Conservation (phyloP, 129 eudicot genomes). For the Rutidosis leptorrhynchoides region DNA sequence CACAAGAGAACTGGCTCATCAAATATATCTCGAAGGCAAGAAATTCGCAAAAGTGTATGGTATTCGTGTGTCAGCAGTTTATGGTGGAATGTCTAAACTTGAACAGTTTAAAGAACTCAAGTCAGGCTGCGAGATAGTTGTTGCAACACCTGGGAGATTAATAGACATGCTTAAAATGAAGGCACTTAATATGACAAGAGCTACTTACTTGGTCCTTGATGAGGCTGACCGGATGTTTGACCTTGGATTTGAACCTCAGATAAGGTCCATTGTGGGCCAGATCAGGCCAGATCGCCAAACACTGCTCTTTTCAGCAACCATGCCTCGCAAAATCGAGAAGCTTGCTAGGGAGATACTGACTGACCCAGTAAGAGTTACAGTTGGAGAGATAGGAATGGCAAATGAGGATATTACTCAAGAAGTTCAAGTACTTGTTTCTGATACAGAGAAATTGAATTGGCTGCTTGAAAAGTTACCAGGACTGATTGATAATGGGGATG, state of each 20-base stretch:
- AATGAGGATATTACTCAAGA: constrained; percentile 94
- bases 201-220: constrained; percentile 94
- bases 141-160: constrained; percentile 97
- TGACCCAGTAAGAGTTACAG: constrained; percentile 92
- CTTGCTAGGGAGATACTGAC: constrained; percentile 91
- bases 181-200: constrained; percentile 78
- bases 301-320: constrained; percentile 92
- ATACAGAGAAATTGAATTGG: constrained; percentile 82
- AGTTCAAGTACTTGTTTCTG: constrained; percentile 74
- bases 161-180: constrained; percentile 92
- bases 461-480: constrained; percentile 76
- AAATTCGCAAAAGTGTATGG: constrained; percentile 85
- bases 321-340: constrained; percentile 93
- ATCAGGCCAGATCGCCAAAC: constrained; percentile 97
- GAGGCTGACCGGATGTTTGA: constrained; percentile 99
- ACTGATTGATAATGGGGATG: constrained; percentile 87
- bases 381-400: constrained; percentile 96
- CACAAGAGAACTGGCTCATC: constrained; percentile 96
- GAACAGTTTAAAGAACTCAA: constrained; percentile 94
- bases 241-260: constrained; percentile 96
- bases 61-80: constrained; percentile 89
- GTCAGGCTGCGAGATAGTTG: constrained; percentile 90
- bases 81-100: constrained; percentile 99
- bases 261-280: constrained; percentile 90
- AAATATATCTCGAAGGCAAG: constrained; percentile 86